Conservation (phyloP, 2,329 filamentous ascomycete genomes). For the Claviceps sorghi region DNA sequence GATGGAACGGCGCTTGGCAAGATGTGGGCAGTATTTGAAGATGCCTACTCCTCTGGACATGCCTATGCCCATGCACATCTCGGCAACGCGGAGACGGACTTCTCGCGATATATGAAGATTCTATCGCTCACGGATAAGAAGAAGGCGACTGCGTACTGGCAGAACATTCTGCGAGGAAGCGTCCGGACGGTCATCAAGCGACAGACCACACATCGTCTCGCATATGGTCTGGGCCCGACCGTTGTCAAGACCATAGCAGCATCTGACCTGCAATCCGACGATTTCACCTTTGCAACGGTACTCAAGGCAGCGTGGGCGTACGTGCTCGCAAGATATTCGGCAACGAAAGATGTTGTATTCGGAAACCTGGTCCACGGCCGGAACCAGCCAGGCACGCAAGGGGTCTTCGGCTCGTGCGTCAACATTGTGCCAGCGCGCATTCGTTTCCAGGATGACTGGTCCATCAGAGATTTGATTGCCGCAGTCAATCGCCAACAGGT, state of each 20-base stretch:
- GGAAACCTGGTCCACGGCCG: constrained; percentile 2
- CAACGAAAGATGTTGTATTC: constrained; percentile 1
- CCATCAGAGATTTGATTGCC: neutral
- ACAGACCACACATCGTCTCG: constrained; percentile 1
- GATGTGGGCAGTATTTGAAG: constrained; percentile 2
- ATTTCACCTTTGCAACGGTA: constrained; percentile 1
- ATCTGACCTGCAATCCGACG: neutral
- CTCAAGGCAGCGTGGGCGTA: constrained; percentile 1
- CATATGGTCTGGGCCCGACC: constrained; percentile 1
- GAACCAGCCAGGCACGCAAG: constrained; percentile 3
- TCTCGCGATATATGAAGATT: neutral
- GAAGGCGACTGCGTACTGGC: neutral
- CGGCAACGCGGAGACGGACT: neutral
- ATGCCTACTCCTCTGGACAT: neutral
- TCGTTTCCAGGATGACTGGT: neutral
- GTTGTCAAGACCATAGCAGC: neutral
- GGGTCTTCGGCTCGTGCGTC: constrained; percentile 1
- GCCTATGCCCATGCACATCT: neutral
- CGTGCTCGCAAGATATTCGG: neutral
- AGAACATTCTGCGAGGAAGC: constrained; percentile 1
- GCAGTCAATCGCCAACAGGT: neutral
- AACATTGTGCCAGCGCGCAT: constrained; percentile 1
- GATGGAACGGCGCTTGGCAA: constrained; percentile 2
- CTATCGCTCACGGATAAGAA: neutral
- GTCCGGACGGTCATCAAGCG: neutral